These are phyloP conservation scores for Martensiomyces pterosporus DNA, from an alignment of 192 early-diverging fungal genomes.

Conservation along the genomic window DNA sequence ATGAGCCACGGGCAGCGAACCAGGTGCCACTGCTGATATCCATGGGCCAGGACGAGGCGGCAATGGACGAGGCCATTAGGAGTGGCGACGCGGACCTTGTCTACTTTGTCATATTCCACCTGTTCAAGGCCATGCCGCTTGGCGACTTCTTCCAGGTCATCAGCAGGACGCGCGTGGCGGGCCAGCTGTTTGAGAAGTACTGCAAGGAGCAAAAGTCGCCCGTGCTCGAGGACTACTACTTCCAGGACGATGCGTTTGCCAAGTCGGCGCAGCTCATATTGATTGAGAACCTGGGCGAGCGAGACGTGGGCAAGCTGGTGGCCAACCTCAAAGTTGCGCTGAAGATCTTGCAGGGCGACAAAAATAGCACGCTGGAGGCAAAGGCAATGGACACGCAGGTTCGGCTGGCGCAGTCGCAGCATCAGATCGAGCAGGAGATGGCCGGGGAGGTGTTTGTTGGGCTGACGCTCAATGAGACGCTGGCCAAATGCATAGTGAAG, in stretches of 20 bases:
- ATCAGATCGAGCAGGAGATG: constrained; percentile 68
- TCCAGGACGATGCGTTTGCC: constrained; percentile 81
- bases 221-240: constrained; percentile 91
- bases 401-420: constrained; percentile 68
- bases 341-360: constrained; percentile 73
- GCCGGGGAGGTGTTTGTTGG: constrained; percentile 59
- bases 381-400: constrained; percentile 58
- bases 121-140: constrained; percentile 75
- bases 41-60: constrained; percentile 87
- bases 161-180: constrained; percentile 75
- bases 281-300: constrained; percentile 31
- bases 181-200: constrained; percentile 81
- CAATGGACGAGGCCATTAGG: constrained; percentile 85
- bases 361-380: constrained; percentile 65
- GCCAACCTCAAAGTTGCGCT: constrained; percentile 67
- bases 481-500: constrained; percentile 70
- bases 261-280: constrained; percentile 59
- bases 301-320: constrained; percentile 54
- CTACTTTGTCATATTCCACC: constrained; percentile 85
- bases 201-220: constrained; percentile 69
- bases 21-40: constrained; percentile 92
- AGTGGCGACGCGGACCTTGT: constrained; percentile 97
- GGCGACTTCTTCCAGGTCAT: constrained; percentile 91
- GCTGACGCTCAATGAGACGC: constrained; percentile 78
- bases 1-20: constrained; percentile 89